Base-by-base conservation (phyloP, 2,329 filamentous ascomycete species). In the Penicillium sp. region DNA sequence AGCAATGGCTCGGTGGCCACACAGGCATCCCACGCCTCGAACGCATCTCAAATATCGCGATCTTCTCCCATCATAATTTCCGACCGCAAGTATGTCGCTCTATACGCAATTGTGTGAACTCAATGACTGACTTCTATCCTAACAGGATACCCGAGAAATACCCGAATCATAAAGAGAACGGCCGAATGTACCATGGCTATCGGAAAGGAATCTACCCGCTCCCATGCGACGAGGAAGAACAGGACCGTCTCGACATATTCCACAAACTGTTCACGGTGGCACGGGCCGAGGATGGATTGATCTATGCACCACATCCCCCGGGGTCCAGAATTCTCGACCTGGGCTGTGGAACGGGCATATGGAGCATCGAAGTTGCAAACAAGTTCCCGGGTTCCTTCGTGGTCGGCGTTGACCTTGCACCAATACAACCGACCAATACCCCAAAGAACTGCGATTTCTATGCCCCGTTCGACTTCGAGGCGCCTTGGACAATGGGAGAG, bases 331-430 rank as follows among this genome's bases (percentile, higher is more conserved):
- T 83, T 53, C 71, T 83, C 48, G 81, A 82, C 59, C 62, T 95
- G 47, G 91, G 89, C 37, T 90, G 85, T 55, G 91, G 90, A 19
- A 95, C 88, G 1, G 89, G 88, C 34, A 91, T 95, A 53, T 97
- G 91, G 91, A 81, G 85, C 35, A 87, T 94, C 60, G 85, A 91
- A 58, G 85, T 95, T 71, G 85, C 86, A 55, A 83, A 86, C 79
- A 75, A 75, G 64, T 83, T 79, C 62, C 73, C 73, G 12, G 62
- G 77, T 19, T 76, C 80, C 45, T 77, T 81, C 65, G 79, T 85
- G 43, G 64, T 77, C 22, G 82, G 81, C 22, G 65, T 83, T 24
- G 82, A 85, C 62, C 69, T 85, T 21, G 76, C 78, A 35, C 75
- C 77, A 44, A 82, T 83, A 51, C 82, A 84, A 61, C 81, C 81